A percentile compares a stretch with the other conserved stretches of the same genome.
Conservation (phyloP, 208 protist species). For the Naegleria fowleri region DNA sequence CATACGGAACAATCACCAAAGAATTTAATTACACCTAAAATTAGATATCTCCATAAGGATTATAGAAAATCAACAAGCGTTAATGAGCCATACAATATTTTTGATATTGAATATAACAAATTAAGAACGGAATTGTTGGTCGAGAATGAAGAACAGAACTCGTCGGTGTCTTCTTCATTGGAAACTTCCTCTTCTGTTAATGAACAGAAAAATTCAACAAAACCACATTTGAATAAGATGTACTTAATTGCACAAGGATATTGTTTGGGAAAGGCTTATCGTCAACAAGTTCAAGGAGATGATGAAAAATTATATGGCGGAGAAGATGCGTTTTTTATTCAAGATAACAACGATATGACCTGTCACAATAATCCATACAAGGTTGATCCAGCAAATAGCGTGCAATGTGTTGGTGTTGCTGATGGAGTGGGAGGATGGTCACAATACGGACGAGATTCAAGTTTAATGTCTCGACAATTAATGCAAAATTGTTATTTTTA, state of each 20-base stretch:
- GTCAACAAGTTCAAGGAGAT: neutral
- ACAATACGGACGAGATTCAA: neutral
- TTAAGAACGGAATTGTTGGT: too few species aligned
- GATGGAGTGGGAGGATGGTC: neutral
- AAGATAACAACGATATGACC: neutral
- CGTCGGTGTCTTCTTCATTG: neutral
- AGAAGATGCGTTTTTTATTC: neutral
- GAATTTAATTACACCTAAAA: neutral
- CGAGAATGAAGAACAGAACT: too few species aligned
- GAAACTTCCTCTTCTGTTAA: neutral
- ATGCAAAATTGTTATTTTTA: slow-evolving; percentile 3
- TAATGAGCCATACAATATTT: neutral
- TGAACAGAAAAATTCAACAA: neutral
- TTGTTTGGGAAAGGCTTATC: neutral
- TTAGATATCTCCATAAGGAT: neutral
- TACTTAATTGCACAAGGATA: neutral
- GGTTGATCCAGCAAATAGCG: neutral
- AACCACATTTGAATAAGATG: too few species aligned
- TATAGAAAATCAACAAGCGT: neutral
- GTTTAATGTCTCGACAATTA: neutral
- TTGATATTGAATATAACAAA: too few species aligned
- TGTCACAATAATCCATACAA: neutral
- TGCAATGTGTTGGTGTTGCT: neutral
- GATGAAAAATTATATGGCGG: neutral
- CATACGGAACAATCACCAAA: neutral